Conservation (phyloP, 108 stramenopile genomes). For the Epipyxis sp. region DNA sequence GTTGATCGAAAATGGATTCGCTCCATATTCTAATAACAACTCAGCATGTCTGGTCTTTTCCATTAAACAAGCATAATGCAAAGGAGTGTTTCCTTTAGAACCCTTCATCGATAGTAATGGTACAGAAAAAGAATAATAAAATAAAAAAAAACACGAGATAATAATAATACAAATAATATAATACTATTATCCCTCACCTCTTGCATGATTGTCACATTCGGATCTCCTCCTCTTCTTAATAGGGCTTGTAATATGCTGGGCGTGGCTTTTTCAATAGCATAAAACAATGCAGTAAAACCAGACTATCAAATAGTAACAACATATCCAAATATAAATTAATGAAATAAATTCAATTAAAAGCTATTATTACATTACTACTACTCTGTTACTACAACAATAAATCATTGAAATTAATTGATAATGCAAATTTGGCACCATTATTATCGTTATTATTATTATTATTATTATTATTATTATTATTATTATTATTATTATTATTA, state of each 20-base stretch:
- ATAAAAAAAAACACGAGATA: too few species aligned
- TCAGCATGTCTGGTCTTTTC: constrained; percentile 30
- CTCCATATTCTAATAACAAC: constrained; percentile 27
- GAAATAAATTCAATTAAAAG: too few species aligned
- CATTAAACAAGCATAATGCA: constrained; percentile 29
- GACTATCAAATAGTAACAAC: constrained; percentile 1
- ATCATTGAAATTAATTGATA: too few species aligned
- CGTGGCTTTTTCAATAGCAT: constrained; percentile 22
- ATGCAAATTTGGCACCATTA: too few species aligned
- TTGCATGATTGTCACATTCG: constrained; percentile 10
- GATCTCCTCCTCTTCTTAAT: constrained; percentile 23
- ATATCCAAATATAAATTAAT: neutral
- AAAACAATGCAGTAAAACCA: constrained; percentile 28
- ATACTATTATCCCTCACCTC: constrained; percentile 6
- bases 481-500: too few species aligned
- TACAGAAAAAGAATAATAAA: too few species aligned
- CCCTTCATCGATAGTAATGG: too few species aligned
- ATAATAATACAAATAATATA: too few species aligned
- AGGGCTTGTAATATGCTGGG: neutral
- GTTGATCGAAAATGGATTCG: neutral
- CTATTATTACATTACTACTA: too few species aligned
- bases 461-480: too few species aligned
- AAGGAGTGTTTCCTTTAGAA: constrained; percentile 28
- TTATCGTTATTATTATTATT: too few species aligned
- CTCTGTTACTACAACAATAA: too few species aligned